Conservation (phyloP, 257 asterid genomes). For the Lycium barbarum region DNA sequence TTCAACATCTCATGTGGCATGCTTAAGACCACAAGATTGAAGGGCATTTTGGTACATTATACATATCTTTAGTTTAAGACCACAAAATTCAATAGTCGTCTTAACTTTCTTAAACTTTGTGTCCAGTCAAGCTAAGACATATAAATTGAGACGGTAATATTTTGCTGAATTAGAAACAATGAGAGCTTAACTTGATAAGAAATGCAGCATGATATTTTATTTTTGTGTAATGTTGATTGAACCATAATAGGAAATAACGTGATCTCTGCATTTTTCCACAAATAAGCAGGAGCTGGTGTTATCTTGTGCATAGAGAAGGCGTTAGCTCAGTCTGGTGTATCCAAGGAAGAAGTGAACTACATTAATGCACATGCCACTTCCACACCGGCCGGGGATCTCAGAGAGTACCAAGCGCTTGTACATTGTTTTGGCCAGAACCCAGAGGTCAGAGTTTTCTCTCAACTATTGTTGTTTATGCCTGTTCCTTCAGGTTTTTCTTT, state of each 20-base stretch:
- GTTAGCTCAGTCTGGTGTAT: constrained; percentile 47
- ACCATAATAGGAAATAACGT: not conserved
- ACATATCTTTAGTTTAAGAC: too few species aligned
- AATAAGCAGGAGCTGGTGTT: constrained; percentile 42
- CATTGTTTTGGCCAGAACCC: constrained; percentile 51
- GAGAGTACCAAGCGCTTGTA: constrained; percentile 48
- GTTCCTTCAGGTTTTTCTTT: not conserved
- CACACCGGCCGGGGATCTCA: constrained; percentile 46
- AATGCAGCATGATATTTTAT: not conserved
- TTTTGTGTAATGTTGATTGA: not conserved
- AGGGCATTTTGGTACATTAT: too few species aligned
- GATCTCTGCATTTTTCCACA: not conserved
- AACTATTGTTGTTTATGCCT: not conserved
- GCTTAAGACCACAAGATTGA: too few species aligned
- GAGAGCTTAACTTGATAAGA: not conserved
- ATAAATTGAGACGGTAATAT: not conserved
- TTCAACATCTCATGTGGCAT: too few species aligned
- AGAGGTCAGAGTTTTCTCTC: constrained; percentile 32
- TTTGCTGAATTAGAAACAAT: not conserved
- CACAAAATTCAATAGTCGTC: too few species aligned
- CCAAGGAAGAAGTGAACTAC: constrained; percentile 52
- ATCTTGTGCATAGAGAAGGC: constrained; percentile 52
- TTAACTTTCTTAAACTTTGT: too few species aligned
- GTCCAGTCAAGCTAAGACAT: too few species aligned
- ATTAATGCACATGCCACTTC: constrained; percentile 60